These are phyloP conservation scores for Neonectria punicea DNA, from an alignment of 2,329 filamentous ascomycete species.

Conservation along the genomic window DNA sequence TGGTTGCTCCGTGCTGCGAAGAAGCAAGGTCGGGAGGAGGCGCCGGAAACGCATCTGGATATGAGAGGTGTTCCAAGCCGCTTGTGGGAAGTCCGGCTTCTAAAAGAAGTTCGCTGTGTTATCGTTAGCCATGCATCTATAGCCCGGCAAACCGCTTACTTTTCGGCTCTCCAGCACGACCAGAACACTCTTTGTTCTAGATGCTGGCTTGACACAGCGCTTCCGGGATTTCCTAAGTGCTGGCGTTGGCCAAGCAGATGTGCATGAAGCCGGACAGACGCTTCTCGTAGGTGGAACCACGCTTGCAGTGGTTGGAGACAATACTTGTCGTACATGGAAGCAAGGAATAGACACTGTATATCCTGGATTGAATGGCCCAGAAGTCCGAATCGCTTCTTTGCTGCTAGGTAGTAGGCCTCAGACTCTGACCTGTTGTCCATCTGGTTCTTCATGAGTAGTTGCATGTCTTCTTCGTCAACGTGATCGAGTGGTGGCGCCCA, in stretches of 20 bases:
- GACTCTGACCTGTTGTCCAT: constrained; percentile 8
- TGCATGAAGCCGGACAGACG: constrained; percentile 16
- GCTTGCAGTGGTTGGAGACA: constrained; percentile 20
- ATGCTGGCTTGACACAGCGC: constrained; percentile 2
- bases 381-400: constrained; percentile 25
- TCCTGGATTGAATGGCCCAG: constrained; percentile 20
- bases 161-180: constrained; percentile 27
- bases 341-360: constrained; percentile 24
- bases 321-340: constrained; percentile 25
- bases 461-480: not conserved
- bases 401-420: constrained; percentile 17
- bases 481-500: constrained; percentile 1
- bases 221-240: not conserved
- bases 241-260: constrained; percentile 19
- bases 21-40: constrained; percentile 14
- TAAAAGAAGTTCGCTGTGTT: constrained; percentile 15
- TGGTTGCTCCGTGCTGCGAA: not conserved
- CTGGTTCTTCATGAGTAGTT: constrained; percentile 4
- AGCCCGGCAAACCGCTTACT: constrained; percentile 1
- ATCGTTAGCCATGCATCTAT: not conserved
- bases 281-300: constrained; percentile 25
- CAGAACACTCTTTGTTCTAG: constrained; percentile 25
- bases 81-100: constrained; percentile 19
- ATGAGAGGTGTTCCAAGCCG: constrained; percentile 17
- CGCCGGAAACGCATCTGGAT: constrained; percentile 20